Percentiles rank a stretch among this genome's conserved stretches.
These are phyloP conservation scores for Podospora australis DNA, from an alignment of 495 filamentous ascomycete species.

Conservation along the genomic window DNA sequence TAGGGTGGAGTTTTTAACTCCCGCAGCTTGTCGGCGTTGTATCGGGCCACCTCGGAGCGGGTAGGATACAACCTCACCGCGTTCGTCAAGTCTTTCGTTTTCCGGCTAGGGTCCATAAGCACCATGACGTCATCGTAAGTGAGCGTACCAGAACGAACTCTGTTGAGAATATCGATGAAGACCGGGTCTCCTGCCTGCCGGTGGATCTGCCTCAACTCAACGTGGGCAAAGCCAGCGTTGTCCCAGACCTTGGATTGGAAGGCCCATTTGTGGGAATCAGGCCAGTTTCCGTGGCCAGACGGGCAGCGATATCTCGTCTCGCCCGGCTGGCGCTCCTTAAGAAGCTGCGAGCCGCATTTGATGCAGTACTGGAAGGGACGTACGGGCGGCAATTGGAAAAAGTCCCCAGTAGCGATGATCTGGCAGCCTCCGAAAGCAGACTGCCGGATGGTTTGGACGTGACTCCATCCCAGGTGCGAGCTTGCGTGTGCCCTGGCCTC, in stretches of 20 bases:
- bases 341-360: not conserved
- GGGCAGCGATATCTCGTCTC: not conserved
- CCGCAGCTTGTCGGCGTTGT: not conserved
- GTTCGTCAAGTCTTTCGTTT: not conserved
- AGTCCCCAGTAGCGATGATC: conserved; percentile 89
- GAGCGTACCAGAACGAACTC: not conserved
- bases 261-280: not conserved
- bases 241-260: not conserved
- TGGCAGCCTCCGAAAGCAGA: conserved; percentile 78
- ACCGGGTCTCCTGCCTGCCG: not conserved
- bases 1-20: not conserved
- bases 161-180: not conserved
- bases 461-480: conserved; percentile 26
- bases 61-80: not conserved
- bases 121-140: not conserved
- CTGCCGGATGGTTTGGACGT: not conserved
- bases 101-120: not conserved
- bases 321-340: not conserved
- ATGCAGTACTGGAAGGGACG: not conserved
- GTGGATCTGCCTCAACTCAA: not conserved
- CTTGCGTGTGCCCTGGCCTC: conserved; percentile 33
- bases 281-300: not conserved
- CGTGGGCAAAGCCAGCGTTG: not conserved
- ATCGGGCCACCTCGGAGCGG: not conserved
- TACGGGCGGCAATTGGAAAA: conserved; percentile 72